Evolutionary conservation across 768 basidiomycete genomes (phyloP).

Genomic region (Lactarius quietus): DNA sequence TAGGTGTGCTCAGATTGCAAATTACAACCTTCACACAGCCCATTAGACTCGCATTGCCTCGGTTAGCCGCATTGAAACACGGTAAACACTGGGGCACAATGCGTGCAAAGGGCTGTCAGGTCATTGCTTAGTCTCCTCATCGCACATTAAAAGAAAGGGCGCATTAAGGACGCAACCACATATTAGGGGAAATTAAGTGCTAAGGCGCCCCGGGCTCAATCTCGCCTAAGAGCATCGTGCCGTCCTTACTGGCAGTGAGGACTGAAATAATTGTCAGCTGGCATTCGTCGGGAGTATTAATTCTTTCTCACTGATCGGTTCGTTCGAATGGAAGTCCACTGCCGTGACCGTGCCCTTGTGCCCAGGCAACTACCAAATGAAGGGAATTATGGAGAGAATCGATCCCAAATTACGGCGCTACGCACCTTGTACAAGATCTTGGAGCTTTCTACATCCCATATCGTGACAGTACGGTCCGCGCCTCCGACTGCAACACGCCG

Average conservation of each 20-base stretch:
- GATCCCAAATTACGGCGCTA: slow-evolving; percentile 13
- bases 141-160: slow-evolving; percentile 14
- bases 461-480: slow-evolving; percentile 81
- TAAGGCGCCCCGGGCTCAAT: slow-evolving; percentile 56
- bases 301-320: slow-evolving; percentile 79
- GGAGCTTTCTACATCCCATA: slow-evolving; percentile 82
- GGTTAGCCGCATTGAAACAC: slow-evolving; percentile 13
- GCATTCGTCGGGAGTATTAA: neutral
- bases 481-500: slow-evolving; percentile 83
- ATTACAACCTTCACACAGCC: slow-evolving; percentile 27
- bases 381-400: neutral
- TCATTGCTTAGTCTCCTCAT: slow-evolving; percentile 25
- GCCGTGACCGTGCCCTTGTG: slow-evolving; percentile 95
- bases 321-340: slow-evolving; percentile 96
- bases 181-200: slow-evolving; percentile 8
- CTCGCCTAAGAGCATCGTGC: slow-evolving; percentile 89
- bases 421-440: slow-evolving; percentile 75
- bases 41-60: neutral
- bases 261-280: slow-evolving; percentile 45
- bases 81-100: slow-evolving; percentile 19
- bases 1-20: slow-evolving; percentile 27
- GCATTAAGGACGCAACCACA: neutral
- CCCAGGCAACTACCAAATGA: slow-evolving; percentile 66
- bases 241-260: slow-evolving; percentile 89
- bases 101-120: slow-evolving; percentile 18